Evolutionary conservation across 345 rosid species (phyloP), one percentile per base, ranked within the genome.

Genomic region (Syzygium aromaticum): DNA sequence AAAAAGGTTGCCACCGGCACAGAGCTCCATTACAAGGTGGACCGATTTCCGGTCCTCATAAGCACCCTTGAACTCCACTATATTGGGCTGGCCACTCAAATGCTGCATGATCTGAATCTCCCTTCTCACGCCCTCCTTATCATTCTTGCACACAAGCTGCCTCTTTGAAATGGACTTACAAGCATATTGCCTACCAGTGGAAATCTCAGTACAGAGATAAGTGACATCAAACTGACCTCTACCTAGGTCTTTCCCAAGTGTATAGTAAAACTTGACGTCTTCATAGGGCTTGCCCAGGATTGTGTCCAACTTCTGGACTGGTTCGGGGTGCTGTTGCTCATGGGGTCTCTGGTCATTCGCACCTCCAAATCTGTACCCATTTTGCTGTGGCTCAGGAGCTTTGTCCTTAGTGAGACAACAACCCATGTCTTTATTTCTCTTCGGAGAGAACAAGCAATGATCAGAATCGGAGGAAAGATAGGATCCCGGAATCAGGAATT

Each of bases 91-190:
- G 13, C 98, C 99, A 89, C 95, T 94, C 93, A 97, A 89, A 87
- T 96, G 98, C 95, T 97, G 97, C 99, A 96, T 96, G 67, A 97
- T 97, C 89, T 91, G 96, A 80, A 97, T 86, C 97, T 97, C 99
- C 86, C 95, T 94, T 90, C 88, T 94, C 89, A 95, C 92, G 87
- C 95, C 98, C 27, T 95, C 99, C 85, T 89, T 94, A 80, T 97
- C 98, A 27, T 89, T 91, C 90, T 93, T 94, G 16, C 87, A 92
- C 53, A 90, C 92, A 25, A 97, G 89, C 84, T 95, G 96, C 88
- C 95, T 92, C 94, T 95, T 95, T 43, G 96, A 92, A 49, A 96
- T 95, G 30, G 99, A 94, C 89, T 95, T 95, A 90, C 98, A 97
- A 56, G 99, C 99, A 89, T 90, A 96, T 14, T 88, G 82, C 84